Conservation (phyloP, 2,329 filamentous ascomycete genomes). For the Lachnellula subtilissima region DNA sequence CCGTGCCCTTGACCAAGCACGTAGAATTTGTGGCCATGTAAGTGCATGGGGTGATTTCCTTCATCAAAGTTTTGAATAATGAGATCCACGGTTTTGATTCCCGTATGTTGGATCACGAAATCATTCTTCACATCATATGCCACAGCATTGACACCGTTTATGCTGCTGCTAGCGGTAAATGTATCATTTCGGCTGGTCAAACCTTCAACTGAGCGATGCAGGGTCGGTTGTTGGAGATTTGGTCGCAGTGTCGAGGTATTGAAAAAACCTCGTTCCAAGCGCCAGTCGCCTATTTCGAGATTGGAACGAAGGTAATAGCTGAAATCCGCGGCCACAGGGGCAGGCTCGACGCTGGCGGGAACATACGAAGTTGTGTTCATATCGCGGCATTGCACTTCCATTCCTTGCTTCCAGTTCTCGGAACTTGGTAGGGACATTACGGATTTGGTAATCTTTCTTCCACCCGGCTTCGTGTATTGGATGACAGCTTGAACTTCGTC, state of each 20-base stretch:
- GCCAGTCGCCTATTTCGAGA: conserved; percentile 55
- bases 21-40: conserved; percentile 76
- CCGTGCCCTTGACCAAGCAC: conserved; percentile 57
- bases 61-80: conserved; percentile 72
- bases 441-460: conserved; percentile 2
- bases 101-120: conserved; percentile 61
- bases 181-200: conserved; percentile 40
- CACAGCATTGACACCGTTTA: conserved; percentile 49
- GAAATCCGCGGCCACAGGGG: conserved; percentile 45
- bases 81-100: conserved; percentile 61
- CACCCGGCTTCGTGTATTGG: conserved; percentile 34
- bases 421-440: conserved; percentile 24
- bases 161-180: conserved; percentile 38
- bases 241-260: conserved; percentile 52
- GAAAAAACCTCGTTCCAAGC: conserved; percentile 53
- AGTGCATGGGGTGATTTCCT: conserved; percentile 66
- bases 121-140: conserved; percentile 39
- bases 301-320: conserved; percentile 52
- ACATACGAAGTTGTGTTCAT: conserved; percentile 39
- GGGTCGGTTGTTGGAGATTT: conserved; percentile 42
- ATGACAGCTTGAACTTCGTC: conserved; percentile 47
- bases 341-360: conserved; percentile 39
- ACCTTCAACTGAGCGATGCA: conserved; percentile 47
- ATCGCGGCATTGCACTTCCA: conserved; percentile 29
- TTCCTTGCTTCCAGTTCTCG: conserved; percentile 40